Percentiles rank a stretch among this genome's conserved stretches.
phyloP scores from a whole-genome alignment of 495 filamentous ascomycete species.

The Parathielavia appendiculata region DNA sequence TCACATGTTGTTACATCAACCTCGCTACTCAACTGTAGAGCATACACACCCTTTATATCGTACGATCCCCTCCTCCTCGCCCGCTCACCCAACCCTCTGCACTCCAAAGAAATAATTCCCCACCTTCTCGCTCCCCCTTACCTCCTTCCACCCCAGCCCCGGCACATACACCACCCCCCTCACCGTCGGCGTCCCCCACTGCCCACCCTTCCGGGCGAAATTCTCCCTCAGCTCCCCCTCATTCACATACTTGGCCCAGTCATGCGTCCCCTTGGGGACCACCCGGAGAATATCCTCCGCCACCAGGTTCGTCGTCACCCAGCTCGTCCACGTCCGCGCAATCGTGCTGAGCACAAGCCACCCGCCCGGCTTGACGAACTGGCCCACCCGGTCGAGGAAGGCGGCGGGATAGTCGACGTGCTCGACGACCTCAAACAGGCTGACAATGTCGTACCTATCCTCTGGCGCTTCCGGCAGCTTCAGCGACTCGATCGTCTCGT shows the following conservation, averaged over 20 bases:
- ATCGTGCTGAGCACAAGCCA: constrained; percentile 93
- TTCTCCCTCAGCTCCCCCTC: constrained; percentile 68
- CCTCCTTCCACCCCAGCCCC: constrained; percentile 84
- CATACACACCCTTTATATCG: not conserved
- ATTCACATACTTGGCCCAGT: constrained; percentile 94
- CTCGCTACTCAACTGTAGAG: not conserved
- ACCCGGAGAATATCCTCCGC: constrained; percentile 85
- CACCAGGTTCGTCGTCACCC: constrained; percentile 84
- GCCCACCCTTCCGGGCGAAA: constrained; percentile 49
- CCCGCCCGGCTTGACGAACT: constrained; percentile 80
- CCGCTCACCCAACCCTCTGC: constrained; percentile 41
- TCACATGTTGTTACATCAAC: too few species aligned
- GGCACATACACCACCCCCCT: constrained; percentile 90
- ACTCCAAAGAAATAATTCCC: constrained; percentile 98
- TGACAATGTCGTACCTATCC: constrained; percentile 64
- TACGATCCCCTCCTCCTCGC: not conserved
- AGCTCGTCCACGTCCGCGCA: constrained; percentile 77
- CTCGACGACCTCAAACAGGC: constrained; percentile 90
- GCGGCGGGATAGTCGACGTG: constrained; percentile 68
- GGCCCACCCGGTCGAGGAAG: constrained; percentile 64
- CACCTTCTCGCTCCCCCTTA: constrained; percentile 72
- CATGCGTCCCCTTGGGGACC: constrained; percentile 88
- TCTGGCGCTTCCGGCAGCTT: constrained; percentile 29
- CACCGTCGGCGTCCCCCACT: constrained; percentile 45
- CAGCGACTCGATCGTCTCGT: constrained; percentile 65